Percentiles rank a stretch among this genome's conserved stretches.
Conservation (phyloP, 345 rosid genomes). For the Hevea brasiliensis region DNA sequence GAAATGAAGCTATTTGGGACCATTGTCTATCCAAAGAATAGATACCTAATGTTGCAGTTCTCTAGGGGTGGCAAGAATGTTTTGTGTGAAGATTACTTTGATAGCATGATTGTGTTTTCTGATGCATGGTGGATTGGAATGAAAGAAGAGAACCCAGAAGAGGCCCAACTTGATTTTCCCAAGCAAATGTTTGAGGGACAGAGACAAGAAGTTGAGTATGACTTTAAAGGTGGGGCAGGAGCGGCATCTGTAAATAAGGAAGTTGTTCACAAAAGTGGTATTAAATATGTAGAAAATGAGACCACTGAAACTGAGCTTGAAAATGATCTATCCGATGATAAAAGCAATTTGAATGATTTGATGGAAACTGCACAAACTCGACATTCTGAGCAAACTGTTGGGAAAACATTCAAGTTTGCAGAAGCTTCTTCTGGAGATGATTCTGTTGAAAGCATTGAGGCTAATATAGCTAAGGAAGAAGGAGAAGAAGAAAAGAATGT, state of each 20-base stretch:
- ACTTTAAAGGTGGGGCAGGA: slow-evolving; percentile 81
- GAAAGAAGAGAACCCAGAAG: slow-evolving; percentile 82
- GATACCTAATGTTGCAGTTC: slow-evolving; percentile 64
- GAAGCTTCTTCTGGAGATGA: slow-evolving; percentile 64
- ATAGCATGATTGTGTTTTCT: slow-evolving; percentile 79
- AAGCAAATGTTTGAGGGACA: slow-evolving; percentile 59
- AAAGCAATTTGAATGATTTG: slow-evolving; percentile 33
- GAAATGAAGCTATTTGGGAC: slow-evolving; percentile 90
- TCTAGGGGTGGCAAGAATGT: slow-evolving; percentile 83
- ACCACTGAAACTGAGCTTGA: slow-evolving; percentile 51
- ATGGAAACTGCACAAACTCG: slow-evolving; percentile 61
- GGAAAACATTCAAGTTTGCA: slow-evolving; percentile 63
- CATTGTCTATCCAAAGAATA: slow-evolving; percentile 57
- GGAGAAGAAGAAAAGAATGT: slow-evolving; percentile 47
- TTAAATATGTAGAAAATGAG: slow-evolving; percentile 40
- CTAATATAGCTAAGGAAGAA: slow-evolving; percentile 36
- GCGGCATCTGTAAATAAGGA: slow-evolving; percentile 36
- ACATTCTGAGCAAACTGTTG: slow-evolving; percentile 63
- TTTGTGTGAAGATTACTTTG: slow-evolving; percentile 65
- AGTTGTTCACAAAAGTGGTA: slow-evolving; percentile 32
- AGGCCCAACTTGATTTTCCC: slow-evolving; percentile 73
- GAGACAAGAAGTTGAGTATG: slow-evolving; percentile 51
- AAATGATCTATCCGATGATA: slow-evolving; percentile 50
- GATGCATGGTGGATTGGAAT: slow-evolving; percentile 98
- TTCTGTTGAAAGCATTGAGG: slow-evolving; percentile 42